Conservation (phyloP, 1,139 yeast genomes). For the Oligophagozyma castellii region DNA sequence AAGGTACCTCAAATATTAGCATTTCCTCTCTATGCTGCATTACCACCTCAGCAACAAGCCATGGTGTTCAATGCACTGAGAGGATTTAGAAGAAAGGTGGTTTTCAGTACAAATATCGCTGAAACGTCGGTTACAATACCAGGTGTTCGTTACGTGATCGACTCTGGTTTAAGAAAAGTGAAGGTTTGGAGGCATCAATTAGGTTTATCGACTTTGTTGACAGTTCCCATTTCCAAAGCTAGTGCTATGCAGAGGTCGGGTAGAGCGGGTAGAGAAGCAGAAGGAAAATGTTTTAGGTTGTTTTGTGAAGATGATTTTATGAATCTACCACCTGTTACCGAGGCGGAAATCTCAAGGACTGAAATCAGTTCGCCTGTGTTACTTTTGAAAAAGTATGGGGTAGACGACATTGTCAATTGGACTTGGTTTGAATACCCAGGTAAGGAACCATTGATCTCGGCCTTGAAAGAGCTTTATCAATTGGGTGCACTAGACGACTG, state of each 20-base stretch:
- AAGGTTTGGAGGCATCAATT: conserved; percentile 89
- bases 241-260: conserved; percentile 94
- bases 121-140: conserved; percentile 94
- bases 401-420: conserved; percentile 74
- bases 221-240: conserved; percentile 88
- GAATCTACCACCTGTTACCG: conserved; percentile 62
- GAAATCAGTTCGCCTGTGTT: conserved; percentile 76
- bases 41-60: conserved; percentile 74
- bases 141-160: conserved; percentile 89
- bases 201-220: conserved; percentile 78
- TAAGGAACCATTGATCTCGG: conserved; percentile 57
- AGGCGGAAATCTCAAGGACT: conserved; percentile 80
- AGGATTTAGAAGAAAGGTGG: conserved; percentile 49
- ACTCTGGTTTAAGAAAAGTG: conserved; percentile 83
- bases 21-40: conserved; percentile 83
- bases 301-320: conserved; percentile 61
- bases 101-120: conserved; percentile 88
- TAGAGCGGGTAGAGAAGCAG: conserved; percentile 94
- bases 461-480: conserved; percentile 64
- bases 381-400: conserved; percentile 71
- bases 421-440: conserved; percentile 91
- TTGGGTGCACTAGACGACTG: conserved; percentile 64
- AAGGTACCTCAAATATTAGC: conserved; percentile 60
- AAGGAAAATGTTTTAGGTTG: conserved; percentile 80
- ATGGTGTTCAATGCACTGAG: conserved; percentile 56